Evolutionary conservation across 345 rosid genomes (phyloP).

Genomic region (Trapa bicornis): DNA sequence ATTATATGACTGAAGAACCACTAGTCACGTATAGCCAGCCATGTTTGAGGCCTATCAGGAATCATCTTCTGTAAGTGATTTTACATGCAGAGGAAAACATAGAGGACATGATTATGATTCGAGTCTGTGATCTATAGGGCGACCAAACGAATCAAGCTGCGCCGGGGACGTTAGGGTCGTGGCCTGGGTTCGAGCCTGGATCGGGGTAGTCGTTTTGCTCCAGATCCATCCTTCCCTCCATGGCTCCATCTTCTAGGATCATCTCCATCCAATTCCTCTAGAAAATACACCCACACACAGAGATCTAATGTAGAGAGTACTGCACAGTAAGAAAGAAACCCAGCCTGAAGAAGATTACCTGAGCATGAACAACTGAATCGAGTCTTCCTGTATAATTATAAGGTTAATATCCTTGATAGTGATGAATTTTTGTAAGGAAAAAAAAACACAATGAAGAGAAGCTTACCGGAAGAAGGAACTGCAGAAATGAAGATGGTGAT

Average conservation of each 20-base stretch:
- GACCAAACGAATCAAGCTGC: too few species aligned
- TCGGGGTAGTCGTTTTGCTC: constrained; percentile 63
- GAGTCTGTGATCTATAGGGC: too few species aligned
- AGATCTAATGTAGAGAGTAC: background rate
- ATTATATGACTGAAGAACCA: too few species aligned
- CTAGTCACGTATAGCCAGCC: too few species aligned
- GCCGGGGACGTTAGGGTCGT: constrained; percentile 53
- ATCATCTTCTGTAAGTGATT: too few species aligned
- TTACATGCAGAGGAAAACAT: too few species aligned
- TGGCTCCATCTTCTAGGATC: background rate
- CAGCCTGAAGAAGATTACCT: constrained; percentile 10
- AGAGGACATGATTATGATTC: too few species aligned
- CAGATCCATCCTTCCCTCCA: constrained; percentile 32
- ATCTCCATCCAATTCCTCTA: background rate
- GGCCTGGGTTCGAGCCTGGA: constrained; percentile 58
- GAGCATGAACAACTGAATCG: constrained; percentile 15
- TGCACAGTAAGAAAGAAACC: background rate
- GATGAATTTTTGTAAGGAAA: background rate
- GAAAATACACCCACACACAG: background rate
- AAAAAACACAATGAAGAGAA: background rate
- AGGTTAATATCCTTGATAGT: background rate
- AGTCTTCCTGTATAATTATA: constrained; percentile 23
- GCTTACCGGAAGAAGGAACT: constrained; percentile 1
- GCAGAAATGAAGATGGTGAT: background rate
- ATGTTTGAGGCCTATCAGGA: too few species aligned